These are phyloP conservation scores for Triticum timopheevii DNA, from an alignment of 176 grass and related monocot species.

Conservation along the genomic window DNA sequence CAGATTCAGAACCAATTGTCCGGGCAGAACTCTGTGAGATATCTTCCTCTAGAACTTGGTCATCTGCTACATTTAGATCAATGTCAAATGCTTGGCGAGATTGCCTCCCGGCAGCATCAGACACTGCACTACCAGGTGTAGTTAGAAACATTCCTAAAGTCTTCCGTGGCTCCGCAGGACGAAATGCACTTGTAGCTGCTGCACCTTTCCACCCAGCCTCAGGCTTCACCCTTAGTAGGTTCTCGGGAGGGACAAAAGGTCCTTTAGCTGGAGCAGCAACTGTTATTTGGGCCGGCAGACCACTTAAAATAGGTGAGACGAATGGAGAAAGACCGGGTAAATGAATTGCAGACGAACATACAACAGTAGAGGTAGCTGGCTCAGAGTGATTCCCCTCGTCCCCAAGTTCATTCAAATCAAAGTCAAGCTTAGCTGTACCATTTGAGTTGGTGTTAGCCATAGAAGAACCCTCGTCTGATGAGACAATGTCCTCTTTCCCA, in stretches of 20 bases:
- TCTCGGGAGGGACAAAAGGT: conserved; percentile 71
- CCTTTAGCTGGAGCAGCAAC: conserved; percentile 74
- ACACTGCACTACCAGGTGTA: conserved; percentile 30
- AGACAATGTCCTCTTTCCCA: conserved; percentile 34
- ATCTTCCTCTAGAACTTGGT: conserved; percentile 56
- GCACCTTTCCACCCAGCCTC: conserved; percentile 90
- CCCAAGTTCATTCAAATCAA: conserved; percentile 76
- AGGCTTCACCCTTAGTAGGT: conserved; percentile 54
- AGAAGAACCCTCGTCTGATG: conserved; percentile 55
- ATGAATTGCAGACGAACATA: conserved; percentile 35
- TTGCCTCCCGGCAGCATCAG: conserved; percentile 46
- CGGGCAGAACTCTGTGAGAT: conserved; percentile 44
- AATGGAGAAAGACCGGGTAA: conserved; percentile 38
- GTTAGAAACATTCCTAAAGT: conserved; percentile 52
- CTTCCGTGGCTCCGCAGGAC: conserved; percentile 63
- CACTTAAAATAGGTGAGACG: conserved; percentile 35
- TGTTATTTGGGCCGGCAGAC: conserved; percentile 54
- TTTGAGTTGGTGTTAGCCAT: conserved; percentile 37
- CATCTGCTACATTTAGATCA: conserved; percentile 84
- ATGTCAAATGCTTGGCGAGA: conserved; percentile 51
- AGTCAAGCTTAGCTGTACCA: conserved; percentile 61
- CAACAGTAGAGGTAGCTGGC: conserved; percentile 34
- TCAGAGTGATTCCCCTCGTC: conserved; percentile 62
- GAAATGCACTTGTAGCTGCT: conserved; percentile 83
- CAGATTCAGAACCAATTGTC: conserved; percentile 54